Conservation (phyloP, 306 rosid species). For the Begonia peltatifolia region DNA sequence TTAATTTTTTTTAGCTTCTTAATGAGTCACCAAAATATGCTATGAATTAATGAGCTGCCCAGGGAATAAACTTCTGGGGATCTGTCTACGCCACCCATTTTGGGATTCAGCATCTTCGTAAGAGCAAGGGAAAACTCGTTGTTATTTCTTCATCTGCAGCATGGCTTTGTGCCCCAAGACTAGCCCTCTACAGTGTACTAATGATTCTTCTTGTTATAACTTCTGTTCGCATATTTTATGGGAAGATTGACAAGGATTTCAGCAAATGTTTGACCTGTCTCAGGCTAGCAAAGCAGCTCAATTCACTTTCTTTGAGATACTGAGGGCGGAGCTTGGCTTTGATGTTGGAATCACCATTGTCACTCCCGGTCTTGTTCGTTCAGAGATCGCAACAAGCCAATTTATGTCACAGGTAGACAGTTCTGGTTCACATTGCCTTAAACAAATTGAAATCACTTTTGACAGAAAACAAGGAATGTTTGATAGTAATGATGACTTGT, state of each 20-base stretch:
- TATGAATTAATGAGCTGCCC: not conserved
- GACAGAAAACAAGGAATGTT: not conserved
- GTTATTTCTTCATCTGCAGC: constrained; percentile 42
- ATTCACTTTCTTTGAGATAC: constrained; percentile 32
- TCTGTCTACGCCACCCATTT: constrained; percentile 33
- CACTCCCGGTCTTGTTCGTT: constrained; percentile 44
- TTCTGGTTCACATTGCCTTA: too few species aligned
- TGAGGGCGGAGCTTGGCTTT: constrained; percentile 41
- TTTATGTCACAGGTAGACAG: constrained; percentile 20
- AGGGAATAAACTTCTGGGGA: constrained; percentile 88
- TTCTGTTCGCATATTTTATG: too few species aligned
- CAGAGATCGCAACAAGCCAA: constrained; percentile 33
- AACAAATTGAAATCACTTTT: not conserved
- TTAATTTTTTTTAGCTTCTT: too few species aligned
- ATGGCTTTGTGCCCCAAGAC: constrained; percentile 53
- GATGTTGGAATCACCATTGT: constrained; percentile 44
- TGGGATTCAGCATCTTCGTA: constrained; percentile 40
- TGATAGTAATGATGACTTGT: not conserved
- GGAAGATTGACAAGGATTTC: not conserved
- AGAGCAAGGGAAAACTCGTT: constrained; percentile 47
- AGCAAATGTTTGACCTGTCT: not conserved
- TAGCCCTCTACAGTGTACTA: constrained; percentile 33
- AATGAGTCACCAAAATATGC: too few species aligned
- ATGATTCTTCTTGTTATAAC: too few species aligned
- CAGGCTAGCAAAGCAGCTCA: constrained; percentile 70